Percentiles rank a stretch among this genome's conserved stretches.
These are phyloP conservation scores for Tuber calosporum DNA, from an alignment of 495 filamentous ascomycete species.

Conservation along the genomic window DNA sequence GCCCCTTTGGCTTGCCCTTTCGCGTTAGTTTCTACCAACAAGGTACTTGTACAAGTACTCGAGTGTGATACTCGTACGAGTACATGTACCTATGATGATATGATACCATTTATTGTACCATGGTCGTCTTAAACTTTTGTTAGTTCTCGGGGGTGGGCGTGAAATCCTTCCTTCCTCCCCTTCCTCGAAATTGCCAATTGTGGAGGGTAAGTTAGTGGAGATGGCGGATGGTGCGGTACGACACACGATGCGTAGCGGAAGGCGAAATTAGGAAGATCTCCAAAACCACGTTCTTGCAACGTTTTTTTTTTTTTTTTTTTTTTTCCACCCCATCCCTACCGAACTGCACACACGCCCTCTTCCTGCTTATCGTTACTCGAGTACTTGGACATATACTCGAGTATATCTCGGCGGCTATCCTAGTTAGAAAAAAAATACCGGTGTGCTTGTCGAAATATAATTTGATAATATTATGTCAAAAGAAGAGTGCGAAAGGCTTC, in stretches of 20 bases:
- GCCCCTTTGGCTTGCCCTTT: not conserved
- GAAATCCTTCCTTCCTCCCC: not conserved
- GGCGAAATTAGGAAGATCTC: not conserved
- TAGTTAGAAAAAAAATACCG: not conserved
- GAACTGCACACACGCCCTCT: not conserved
- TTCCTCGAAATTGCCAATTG: not conserved
- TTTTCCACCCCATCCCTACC: not conserved
- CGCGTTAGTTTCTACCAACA: not conserved
- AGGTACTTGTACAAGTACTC: too few relatives aligned
- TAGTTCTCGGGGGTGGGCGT: not conserved
- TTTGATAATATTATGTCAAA: not conserved
- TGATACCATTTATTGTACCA: not conserved
- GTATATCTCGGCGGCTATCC: not conserved
- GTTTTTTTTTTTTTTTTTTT: slow-evolving; percentile 2
- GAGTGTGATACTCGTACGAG: too few relatives aligned
- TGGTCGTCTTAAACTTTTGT: not conserved
- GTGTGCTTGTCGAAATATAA: not conserved
- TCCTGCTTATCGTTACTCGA: too few relatives aligned
- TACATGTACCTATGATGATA: not conserved
- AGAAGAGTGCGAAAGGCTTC: not conserved
- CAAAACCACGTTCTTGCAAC: not conserved
- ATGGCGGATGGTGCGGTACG: not conserved
- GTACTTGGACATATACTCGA: too few relatives aligned
- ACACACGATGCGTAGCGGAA: not conserved
- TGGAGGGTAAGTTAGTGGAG: not conserved